phyloP scores from a whole-genome alignment of 2,329 filamentous ascomycete species.

The Nemania sp. region DNA sequence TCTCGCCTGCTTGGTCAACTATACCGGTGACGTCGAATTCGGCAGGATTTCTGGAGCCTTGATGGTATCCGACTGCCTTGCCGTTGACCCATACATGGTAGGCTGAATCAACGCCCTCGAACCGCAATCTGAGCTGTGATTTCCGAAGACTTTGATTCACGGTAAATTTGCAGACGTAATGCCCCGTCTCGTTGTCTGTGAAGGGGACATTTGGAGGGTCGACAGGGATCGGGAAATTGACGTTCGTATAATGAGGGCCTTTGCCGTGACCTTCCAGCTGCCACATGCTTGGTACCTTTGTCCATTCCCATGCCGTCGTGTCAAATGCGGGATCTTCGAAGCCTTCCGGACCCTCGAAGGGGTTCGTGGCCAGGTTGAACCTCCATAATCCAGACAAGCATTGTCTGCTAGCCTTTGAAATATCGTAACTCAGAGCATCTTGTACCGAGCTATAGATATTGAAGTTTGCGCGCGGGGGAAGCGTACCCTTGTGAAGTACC shows the following conservation, averaged over 20 bases:
- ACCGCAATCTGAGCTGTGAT: conserved; percentile 59
- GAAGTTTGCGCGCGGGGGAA: conserved; percentile 60
- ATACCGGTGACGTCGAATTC: conserved; percentile 63
- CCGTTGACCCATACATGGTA: conserved; percentile 68
- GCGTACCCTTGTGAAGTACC: conserved; percentile 60
- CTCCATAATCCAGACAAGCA: conserved; percentile 55
- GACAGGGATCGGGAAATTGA: conserved; percentile 68
- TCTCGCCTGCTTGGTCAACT: conserved; percentile 47
- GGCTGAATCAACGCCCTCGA: conserved; percentile 66
- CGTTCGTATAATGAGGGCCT: conserved; percentile 69
- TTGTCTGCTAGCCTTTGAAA: conserved; percentile 42
- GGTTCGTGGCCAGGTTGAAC: conserved; percentile 49
- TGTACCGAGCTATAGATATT: conserved; percentile 53
- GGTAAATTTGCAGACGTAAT: conserved; percentile 56
- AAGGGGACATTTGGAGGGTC: conserved; percentile 61
- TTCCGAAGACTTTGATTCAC: conserved; percentile 46
- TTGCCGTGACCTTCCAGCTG: conserved; percentile 69
- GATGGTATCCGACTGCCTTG: conserved; percentile 61
- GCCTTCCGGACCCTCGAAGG: conserved; percentile 44
- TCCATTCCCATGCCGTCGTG: conserved; percentile 51
- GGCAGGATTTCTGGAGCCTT: conserved; percentile 63
- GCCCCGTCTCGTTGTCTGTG: conserved; percentile 58
- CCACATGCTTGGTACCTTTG: conserved; percentile 71
- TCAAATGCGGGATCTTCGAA: conserved; percentile 40
- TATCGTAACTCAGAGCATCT: conserved; percentile 52